Evolutionary conservation across 129 eudicot genomes (phyloP), one percentile per base, ranked within the genome.

Genomic region (Lactuca sativa): DNA sequence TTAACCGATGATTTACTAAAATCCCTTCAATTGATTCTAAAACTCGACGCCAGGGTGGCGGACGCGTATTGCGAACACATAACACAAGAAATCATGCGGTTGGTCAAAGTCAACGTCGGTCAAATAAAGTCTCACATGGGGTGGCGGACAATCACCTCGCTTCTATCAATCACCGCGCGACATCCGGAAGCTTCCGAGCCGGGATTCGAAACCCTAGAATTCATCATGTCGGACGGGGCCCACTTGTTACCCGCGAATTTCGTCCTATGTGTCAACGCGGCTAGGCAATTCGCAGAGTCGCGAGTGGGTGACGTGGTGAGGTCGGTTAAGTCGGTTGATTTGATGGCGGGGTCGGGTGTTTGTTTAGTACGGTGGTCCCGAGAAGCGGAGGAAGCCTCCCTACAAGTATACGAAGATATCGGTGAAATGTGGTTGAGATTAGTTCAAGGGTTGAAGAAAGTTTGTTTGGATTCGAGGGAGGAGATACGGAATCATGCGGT

Each of bases 41-140:
- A 90, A 74, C 96, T 90, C 7, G 96, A 90, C 70, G 96, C 96
- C 54, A 88, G 93, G 40, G 93, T 86, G 37, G 96, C 96, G 32
- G 93, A 90, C 77, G 93, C 88, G 12, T 86, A 86, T 31, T 86
- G 93, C 74, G 96, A 90, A 49, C 86, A 86, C 36, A 90, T 90
- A 32, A 86, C 96, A 1, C 93, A 82, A 64, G 96, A 90, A 72
- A 86, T 90, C 32, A 90, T 75, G 85, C 86, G 79, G 34, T 90
- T 90, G 0, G 93, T 90, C 15, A 90, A 90, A 76, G 96, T 83
- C 21, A 90, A 90, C 25, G 93, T 83, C 13, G 79, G 81, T 44
- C 96, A 86, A 78, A 90, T 90, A 34, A 61, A 91, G 59, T 90
- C 96, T 33, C 93, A 86, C n/a, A 66, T 80, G 87, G 96, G 96